Base-by-base conservation (phyloP, 345 rosid species). In the Durio zibethinus region DNA sequence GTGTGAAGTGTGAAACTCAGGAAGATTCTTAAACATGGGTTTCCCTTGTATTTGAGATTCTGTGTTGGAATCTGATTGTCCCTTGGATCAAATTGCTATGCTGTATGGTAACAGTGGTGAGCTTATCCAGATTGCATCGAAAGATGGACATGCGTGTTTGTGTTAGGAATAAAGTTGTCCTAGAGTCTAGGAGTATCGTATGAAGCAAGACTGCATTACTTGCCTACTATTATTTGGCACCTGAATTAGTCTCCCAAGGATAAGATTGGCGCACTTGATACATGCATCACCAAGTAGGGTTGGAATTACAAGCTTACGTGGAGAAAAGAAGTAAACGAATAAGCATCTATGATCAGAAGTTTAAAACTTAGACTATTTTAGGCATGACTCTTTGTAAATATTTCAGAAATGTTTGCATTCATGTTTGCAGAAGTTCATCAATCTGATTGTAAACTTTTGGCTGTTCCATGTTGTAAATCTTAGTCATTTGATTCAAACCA, bases 301-400 rank as follows among this genome's bases (percentile, higher is more conserved):
- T 70, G 6, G 68, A 74, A 35, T 59, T 59, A 27, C 59, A 36
- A 43, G 82, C 50, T 72, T 57, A 62, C 48, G 47, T 69, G 68
- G 56, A 29, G 85, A 78, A 79, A 79, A 72, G 83, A 75, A 85
- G 78, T 68, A 79, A 82, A 73, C 72, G 79, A 81, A 77, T 78
- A 45, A 82, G 89, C 87, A 78, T 74, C 79, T 79, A 81, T 85
- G 53, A 70, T 56, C 77, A 76, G 60, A 10, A 54, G 74, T 74
- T 71, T 76, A 78, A 77, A 72, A 35, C 72, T 75, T 63, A 9
- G 70, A 63, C 47, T 79, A 81, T 74, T 70, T 33, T 50, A 50
- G 60, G 60, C 74, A 50, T 71, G 43, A 20, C 27, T 25, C 57
- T 57, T 31, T 50, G 60, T 71, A 50, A 71, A 67, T 43, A 67